These are phyloP conservation scores for Starmera caribaea DNA, from an alignment of 805 yeast genomes.

Conservation along the genomic window DNA sequence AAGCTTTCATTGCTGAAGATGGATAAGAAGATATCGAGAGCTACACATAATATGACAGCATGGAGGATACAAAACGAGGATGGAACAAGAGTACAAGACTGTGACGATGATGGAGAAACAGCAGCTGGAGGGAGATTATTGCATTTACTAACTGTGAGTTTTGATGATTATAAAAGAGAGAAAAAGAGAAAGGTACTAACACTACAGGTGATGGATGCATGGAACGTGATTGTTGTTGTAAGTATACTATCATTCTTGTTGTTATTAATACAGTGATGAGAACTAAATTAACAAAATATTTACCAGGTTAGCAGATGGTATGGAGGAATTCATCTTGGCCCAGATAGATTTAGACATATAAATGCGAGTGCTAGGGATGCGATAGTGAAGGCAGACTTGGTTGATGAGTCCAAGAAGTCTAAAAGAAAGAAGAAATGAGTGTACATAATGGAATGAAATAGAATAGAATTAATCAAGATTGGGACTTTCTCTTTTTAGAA, in stretches of 20 bases:
- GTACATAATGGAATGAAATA: neutral
- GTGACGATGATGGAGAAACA: slow-evolving; percentile 95
- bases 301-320: slow-evolving; percentile 81
- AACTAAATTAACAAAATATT: too few relatives aligned
- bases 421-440: slow-evolving; percentile 19
- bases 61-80: slow-evolving; percentile 56
- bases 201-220: slow-evolving; percentile 51
- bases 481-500: slow-evolving; percentile 13
- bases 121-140: slow-evolving; percentile 90
- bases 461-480: neutral
- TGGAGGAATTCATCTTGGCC: slow-evolving; percentile 87
- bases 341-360: slow-evolving; percentile 90
- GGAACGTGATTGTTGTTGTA: slow-evolving; percentile 65
- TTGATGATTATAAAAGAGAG: too few relatives aligned
- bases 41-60: slow-evolving; percentile 79
- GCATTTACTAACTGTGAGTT: slow-evolving; percentile 48
- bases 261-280: too few relatives aligned
- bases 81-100: slow-evolving; percentile 64
- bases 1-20: slow-evolving; percentile 41
- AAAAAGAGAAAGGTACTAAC: neutral
- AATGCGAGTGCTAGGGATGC: slow-evolving; percentile 86
- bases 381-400: slow-evolving; percentile 52
- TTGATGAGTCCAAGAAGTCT: slow-evolving; percentile 13
- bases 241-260: too few relatives aligned
- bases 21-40: slow-evolving; percentile 58